These are phyloP conservation scores for Scalesia atractyloides DNA, from an alignment of 129 eudicot genomes.

Conservation along the genomic window DNA sequence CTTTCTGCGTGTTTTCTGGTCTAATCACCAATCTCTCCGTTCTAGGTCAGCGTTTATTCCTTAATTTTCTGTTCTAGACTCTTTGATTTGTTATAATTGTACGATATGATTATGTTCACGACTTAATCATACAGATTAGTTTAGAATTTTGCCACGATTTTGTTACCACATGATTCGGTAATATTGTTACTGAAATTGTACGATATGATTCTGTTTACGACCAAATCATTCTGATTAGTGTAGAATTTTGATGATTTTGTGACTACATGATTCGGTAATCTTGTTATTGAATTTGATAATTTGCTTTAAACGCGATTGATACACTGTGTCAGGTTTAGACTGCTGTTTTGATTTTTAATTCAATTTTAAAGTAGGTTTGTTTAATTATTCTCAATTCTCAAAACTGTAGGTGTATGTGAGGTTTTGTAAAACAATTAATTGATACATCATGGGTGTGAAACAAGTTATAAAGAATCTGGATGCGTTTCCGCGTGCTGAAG, in stretches of 20 bases:
- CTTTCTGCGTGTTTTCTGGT: conserved; percentile 26
- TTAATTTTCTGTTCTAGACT: background rate
- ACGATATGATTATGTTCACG: background rate
- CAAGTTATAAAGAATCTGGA: conserved; percentile 79
- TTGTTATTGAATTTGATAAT: background rate
- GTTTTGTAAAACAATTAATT: conserved; percentile 4
- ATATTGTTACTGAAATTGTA: background rate
- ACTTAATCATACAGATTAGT: conserved; percentile 24
- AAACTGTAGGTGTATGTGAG: conserved; percentile 23
- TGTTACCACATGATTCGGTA: conserved; percentile 18
- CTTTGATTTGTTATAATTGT: background rate
- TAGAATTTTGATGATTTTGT: background rate
- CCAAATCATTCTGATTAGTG: conserved; percentile 25
- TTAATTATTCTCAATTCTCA: background rate
- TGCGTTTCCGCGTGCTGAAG: conserved; percentile 98
- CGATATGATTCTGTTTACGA: conserved; percentile 9
- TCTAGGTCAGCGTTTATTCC: conserved; percentile 36
- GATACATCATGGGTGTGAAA: conserved; percentile 64
- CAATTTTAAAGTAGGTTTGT: background rate
- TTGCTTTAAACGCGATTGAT: conserved; percentile 11
- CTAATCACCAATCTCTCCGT: conserved; percentile 5
- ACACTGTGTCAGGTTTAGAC: conserved; percentile 15
- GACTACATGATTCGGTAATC: conserved; percentile 17
- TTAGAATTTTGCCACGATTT: background rate
- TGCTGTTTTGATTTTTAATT: background rate